Base-by-base conservation (phyloP, 495 filamentous ascomycete genomes). In the Neurospora sp. region DNA sequence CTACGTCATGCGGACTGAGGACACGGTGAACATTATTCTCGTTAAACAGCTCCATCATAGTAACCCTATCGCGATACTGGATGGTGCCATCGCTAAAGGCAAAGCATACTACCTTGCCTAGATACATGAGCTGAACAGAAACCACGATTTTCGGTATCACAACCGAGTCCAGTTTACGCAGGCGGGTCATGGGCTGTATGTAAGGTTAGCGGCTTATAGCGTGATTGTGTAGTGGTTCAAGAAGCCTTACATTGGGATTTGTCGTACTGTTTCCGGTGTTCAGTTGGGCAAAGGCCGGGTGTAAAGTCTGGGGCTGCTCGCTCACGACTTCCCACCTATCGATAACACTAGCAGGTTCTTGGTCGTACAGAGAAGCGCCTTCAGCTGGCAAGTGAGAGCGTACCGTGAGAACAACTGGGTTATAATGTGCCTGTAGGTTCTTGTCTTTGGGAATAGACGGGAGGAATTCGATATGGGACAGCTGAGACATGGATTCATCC, bases 321-420 rank as follows among this genome's bases (percentile, higher is more conserved):
- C 79, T 82, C 9, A 90, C 82, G n/a, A 96, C 78, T 74, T 94
- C 90, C 93, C 93, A 97, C 71, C 91, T 87, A 40, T 91, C 89
- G 71, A 96, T 87, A 39, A 93, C 86, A 75, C 89, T 94, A 73
- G 88, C 85, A 4, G 86, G 82, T 20, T 89, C 89, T 75, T 89
- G 87, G 40, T 87, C 85, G 41, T 87, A 88, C 37, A 88, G 82
- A 79, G 85, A 82, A 65, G 53, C 53, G 82, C 84, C 74, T 78
- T 83, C 70, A 80, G 80, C 72, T 68, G 87, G 83, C 79, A 89
- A 69, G 81, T 89, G 87, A 22, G 92, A 91, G 72, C 92, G 92
- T 41, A 93, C 86, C 4, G 90, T 91, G 41, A 96, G 76, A 42
- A 96, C 87, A 71, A 89, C 88, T 0, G 85, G 3, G 85, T 79